phyloP scores from a whole-genome alignment of 2,329 filamentous ascomycete genomes.

The Fusarium sp. region DNA sequence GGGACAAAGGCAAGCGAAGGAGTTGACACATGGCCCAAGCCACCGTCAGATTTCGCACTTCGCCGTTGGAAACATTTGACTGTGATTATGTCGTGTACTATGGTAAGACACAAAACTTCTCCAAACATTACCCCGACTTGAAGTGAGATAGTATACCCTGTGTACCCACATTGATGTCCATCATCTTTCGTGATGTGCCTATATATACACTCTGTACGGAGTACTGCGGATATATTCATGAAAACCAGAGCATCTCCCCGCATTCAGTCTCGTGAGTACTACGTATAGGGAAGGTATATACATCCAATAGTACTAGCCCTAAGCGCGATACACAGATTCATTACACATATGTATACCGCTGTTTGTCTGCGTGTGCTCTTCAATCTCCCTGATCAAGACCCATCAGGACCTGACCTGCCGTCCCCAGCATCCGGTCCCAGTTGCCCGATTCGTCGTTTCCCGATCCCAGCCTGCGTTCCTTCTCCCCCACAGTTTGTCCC shows the following conservation, averaged over 20 bases:
- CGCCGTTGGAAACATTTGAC: background rate
- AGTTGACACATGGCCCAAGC: slow-evolving; percentile 22
- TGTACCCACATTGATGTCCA: slow-evolving; percentile 28
- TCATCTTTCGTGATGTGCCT: slow-evolving; percentile 5
- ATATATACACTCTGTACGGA: no score
- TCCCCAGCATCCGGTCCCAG: slow-evolving; percentile 32
- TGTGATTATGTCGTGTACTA: no score
- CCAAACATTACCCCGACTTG: slow-evolving; percentile 38
- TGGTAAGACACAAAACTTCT: slow-evolving; percentile 16
- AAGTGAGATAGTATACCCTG: slow-evolving; percentile 3
- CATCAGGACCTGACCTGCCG: slow-evolving; percentile 30
- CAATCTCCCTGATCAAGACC: slow-evolving; percentile 12
- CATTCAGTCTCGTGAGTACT: slow-evolving; percentile 10
- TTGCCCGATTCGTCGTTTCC: slow-evolving; percentile 37
- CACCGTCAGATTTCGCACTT: slow-evolving; percentile 24
- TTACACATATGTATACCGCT: background rate
- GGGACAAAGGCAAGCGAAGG: slow-evolving; percentile 16
- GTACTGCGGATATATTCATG: no score
- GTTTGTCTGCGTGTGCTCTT: background rate
- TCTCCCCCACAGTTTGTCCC: slow-evolving; percentile 44
- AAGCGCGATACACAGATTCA: no score
- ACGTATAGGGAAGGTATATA: background rate
- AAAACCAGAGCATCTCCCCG: slow-evolving; percentile 8
- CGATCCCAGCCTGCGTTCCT: slow-evolving; percentile 31
- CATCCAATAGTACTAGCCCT: background rate